Evolutionary conservation across 768 basidiomycete genomes (phyloP).

Genomic region (Phanerochaete sordida): DNA sequence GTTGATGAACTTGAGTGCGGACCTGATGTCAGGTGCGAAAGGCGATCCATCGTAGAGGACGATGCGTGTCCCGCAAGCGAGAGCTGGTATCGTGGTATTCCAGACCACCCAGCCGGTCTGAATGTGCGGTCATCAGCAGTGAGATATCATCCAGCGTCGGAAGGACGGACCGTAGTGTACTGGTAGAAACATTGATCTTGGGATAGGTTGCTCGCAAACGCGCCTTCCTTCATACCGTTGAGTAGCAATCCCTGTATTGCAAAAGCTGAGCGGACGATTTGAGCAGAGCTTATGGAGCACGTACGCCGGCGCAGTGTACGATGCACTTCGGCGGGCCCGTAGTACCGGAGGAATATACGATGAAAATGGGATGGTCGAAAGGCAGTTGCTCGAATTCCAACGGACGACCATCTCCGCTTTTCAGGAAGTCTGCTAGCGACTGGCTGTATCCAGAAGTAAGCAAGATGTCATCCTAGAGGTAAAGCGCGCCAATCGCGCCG

Average conservation of each 20-base stretch:
- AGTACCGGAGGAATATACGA: conserved; percentile 85
- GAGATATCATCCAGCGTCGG: too few relatives aligned
- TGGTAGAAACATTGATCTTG: conserved; percentile 63
- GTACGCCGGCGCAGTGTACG: conserved; percentile 71
- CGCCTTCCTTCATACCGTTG: conserved; percentile 61
- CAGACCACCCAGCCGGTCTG: conserved; percentile 86
- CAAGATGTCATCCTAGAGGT: too few relatives aligned
- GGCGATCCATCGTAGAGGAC: conserved; percentile 69
- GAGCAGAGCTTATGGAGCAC: conserved; percentile 18
- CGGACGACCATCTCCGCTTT: conserved; percentile 41
- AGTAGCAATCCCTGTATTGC: conserved; percentile 65
- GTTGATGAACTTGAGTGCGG: conserved; percentile 54
- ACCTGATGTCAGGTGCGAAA: conserved; percentile 51
- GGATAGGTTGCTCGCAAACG: conserved; percentile 37
- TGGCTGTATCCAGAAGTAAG: conserved; percentile 26
- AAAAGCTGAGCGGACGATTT: not conserved
- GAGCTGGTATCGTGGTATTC: conserved; percentile 55
- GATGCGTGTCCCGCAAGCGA: conserved; percentile 49
- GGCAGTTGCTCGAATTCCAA: conserved; percentile 69
- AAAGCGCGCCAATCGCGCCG: not conserved
- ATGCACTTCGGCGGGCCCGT: conserved; percentile 86
- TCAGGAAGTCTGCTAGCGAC: conserved; percentile 49
- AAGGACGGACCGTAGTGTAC: conserved; percentile 63
- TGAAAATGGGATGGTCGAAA: conserved; percentile 77
- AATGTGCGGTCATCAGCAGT: not conserved